Evolutionary conservation across 441 rosid genomes (phyloP).

Genomic region (Euphorbia schlechtendalii): DNA sequence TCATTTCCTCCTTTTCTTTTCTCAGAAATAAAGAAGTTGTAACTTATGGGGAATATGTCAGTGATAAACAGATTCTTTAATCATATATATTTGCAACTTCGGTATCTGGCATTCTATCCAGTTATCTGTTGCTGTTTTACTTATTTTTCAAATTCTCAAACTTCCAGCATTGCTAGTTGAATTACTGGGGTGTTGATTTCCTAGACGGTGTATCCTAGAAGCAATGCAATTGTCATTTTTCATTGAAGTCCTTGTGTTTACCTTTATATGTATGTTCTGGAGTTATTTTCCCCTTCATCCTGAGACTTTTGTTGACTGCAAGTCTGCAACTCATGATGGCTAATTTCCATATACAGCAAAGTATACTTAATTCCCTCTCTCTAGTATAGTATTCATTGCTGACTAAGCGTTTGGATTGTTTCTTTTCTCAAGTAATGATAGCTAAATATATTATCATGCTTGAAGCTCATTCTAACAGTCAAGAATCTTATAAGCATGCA

Average conservation of each 20-base stretch:
- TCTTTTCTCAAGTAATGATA: background rate
- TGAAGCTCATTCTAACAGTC: background rate
- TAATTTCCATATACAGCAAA: background rate
- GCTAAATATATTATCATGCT: background rate
- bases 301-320: background rate
- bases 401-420: background rate
- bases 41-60: no score
- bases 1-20: background rate
- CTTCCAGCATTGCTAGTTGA: background rate
- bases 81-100: background rate
- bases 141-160: background rate
- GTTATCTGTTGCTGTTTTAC: background rate
- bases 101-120: background rate
- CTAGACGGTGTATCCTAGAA: background rate
- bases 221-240: background rate
- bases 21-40: background rate
- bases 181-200: background rate
- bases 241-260: background rate
- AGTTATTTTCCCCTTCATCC: background rate
- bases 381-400: background rate
- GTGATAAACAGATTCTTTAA: background rate
- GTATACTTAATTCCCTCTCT: background rate
- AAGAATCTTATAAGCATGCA: no score
- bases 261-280: background rate
- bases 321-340: background rate